Evolutionary conservation across 2,329 filamentous ascomycete species (phyloP), one percentile per base, ranked within the genome.

Genomic region (Talaromyces funiculosus): DNA sequence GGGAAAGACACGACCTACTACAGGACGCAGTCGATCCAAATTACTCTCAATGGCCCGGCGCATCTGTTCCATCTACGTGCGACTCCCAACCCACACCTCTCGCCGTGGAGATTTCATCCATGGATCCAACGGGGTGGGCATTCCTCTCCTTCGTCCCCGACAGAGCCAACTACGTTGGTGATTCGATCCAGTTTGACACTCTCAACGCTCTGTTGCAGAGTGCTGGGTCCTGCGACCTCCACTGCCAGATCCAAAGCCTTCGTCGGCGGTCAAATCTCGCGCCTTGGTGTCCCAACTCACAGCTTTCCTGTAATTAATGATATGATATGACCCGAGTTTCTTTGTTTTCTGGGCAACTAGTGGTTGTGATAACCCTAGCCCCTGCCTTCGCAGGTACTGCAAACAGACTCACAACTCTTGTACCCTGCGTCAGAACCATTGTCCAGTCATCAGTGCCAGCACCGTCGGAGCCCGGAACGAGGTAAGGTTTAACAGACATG

Each of bases 391-490:
- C 76, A 53, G 78, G 78, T 1, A 83, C 63, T 0, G 79, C 81
- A 61, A 82, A 81, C 37, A 83, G 73, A 40, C 73, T 77, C 22
- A 83, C 81, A 45, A 81, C 81, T 3, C 81, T 82, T 0, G 80
- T 83, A 1, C 82, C 82, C 62, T 84, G 81, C 1, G 78, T 80
- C 40, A 84, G 70, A 4, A 84, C 80, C 70, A 77, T 45, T 77
- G 68, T 1, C 75, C 78, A 1, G 73, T 67, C 62, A 69, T 71
- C 6, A 77, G 84, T 67, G n/a, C 84, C 85, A 20, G 84, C 80
- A 16, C 80, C 82, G 70, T 87, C 84, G 60, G 86, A 84, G 20
- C 84, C 84, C 38, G 86, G 76, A 53, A 86, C 83, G 14, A 59
- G 31, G 24, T 42, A 9, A 14, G 49, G 38, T 31, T 59, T 59